Conservation (phyloP, 768 basidiomycete species). For the Fomitopsis serialis region DNA sequence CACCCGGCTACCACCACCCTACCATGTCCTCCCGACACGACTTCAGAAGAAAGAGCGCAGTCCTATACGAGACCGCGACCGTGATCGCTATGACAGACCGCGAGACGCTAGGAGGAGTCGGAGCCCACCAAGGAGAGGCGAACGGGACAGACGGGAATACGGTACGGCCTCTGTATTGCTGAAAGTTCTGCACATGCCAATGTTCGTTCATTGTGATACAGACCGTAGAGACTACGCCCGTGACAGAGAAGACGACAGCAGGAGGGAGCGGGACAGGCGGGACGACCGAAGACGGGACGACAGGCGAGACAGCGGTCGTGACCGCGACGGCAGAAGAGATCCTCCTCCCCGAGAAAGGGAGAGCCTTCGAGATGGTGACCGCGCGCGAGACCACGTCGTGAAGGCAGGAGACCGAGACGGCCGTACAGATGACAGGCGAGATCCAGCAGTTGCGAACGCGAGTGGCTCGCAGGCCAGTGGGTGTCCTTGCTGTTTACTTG, state of each 20-base stretch:
- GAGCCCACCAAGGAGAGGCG: slow-evolving; percentile 19
- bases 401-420: slow-evolving; percentile 27
- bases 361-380: slow-evolving; percentile 28
- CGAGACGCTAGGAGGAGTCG: slow-evolving; percentile 21
- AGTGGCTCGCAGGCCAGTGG: slow-evolving; percentile 6
- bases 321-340: slow-evolving; percentile 38
- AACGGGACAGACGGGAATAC: slow-evolving; percentile 14
- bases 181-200: no score
- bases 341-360: slow-evolving; percentile 34
- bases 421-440: background rate
- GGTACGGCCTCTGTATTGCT: slow-evolving; percentile 7
- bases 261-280: slow-evolving; percentile 8
- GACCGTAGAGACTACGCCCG: slow-evolving; percentile 21
- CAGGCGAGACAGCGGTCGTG: slow-evolving; percentile 13
- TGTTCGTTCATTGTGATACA: background rate
- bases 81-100: slow-evolving; percentile 11
- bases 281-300: slow-evolving; percentile 59
- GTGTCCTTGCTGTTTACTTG: background rate
- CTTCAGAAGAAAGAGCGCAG: slow-evolving; percentile 17
- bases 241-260: slow-evolving; percentile 33
- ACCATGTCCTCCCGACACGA: slow-evolving; percentile 30
- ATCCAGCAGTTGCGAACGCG: background rate
- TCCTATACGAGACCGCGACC: slow-evolving; percentile 9
- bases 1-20: background rate
- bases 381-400: slow-evolving; percentile 36